Evolutionary conservation across 495 filamentous ascomycete genomes (phyloP), one percentile per base, ranked within the genome.

Genomic region (Xylaria flabelliformis): DNA sequence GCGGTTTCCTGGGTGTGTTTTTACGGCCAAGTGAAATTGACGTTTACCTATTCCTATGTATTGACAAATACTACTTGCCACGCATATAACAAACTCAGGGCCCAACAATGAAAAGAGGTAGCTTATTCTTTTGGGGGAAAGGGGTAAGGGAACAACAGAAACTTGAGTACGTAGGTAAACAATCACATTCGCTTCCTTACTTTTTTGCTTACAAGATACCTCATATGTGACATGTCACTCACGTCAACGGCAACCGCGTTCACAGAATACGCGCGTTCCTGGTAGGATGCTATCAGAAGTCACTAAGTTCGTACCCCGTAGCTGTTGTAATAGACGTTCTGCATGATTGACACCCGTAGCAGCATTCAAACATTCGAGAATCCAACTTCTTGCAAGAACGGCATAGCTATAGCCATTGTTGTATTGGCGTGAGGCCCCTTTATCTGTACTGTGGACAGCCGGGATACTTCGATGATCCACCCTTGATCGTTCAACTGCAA

Each of bases 1-100:
- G 3, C 9, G 1, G 32, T 9, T 39, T 39, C 9, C 24, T 61
- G 6, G 21, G 58, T 61, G 34, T 39, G 8, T 61, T 39, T 61
- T 39, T 61, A 34, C 17, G 24, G 56, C 36, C 21, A 61, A 61
- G 32, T 17, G n/a, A 61, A 61, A n/a, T 61, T 61, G 34, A 61
- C 4, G 17, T 21, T 39, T 34, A 4, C 19, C 58, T 39, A 5
- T 36, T 36, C 29, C 29, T 36, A 59, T 7, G 55, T 17, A 34
- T 10, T 15, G 12, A 36, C 39, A 19, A 39, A 21, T 10, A 15
- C 7, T 39, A 34, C 19, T 32, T 13, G 12, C 53, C 10, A 12
- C n/a, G 8, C n/a, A 53, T 26, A n/a, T 53, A n/a, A 55, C 10
- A 26, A 44, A 12, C 41, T 44, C 2, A 55, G 12, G 19, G 44